Evolutionary conservation across 306 rosid genomes (phyloP).

Genomic region (Vigna reflexopilosa): DNA sequence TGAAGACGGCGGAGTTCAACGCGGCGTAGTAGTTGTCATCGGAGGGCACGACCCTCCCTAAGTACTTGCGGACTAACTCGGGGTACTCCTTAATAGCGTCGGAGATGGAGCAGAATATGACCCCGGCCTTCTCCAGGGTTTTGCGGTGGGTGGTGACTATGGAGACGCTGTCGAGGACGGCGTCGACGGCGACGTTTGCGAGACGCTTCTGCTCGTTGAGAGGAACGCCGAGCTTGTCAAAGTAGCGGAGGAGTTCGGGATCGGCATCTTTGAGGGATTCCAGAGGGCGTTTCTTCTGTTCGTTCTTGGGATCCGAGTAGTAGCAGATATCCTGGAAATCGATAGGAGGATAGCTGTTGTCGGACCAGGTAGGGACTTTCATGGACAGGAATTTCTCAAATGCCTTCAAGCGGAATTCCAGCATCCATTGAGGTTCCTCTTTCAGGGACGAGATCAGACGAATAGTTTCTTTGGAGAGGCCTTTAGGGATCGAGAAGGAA

Average conservation of each 20-base stretch:
- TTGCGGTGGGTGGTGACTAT: slow-evolving; percentile 13
- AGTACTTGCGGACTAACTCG: neutral
- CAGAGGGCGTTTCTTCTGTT: neutral
- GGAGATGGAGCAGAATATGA: slow-evolving; percentile 15
- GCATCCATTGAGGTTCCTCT: neutral
- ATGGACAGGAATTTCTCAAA: slow-evolving; percentile 5
- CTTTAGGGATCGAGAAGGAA: neutral
- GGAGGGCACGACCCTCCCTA: neutral
- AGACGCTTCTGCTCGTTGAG: slow-evolving; percentile 10
- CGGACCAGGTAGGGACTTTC: neutral
- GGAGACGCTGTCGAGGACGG: slow-evolving; percentile 21
- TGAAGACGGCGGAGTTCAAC: slow-evolving; percentile 1
- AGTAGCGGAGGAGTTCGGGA: neutral
- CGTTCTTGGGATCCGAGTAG: neutral
- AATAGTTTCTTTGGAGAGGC: neutral
- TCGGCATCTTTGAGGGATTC: neutral
- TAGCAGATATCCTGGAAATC: neutral
- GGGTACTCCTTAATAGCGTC: neutral
- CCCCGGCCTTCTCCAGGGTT: slow-evolving; percentile 2
- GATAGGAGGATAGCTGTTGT: neutral
- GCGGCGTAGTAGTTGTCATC: slow-evolving; percentile 21
- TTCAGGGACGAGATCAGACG: neutral
- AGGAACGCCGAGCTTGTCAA: neutral
- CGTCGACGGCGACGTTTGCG: slow-evolving; percentile 20
- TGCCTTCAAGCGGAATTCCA: neutral